Base-by-base conservation (phyloP, 495 filamentous ascomycete species). In the Margaritispora aquatica region DNA sequence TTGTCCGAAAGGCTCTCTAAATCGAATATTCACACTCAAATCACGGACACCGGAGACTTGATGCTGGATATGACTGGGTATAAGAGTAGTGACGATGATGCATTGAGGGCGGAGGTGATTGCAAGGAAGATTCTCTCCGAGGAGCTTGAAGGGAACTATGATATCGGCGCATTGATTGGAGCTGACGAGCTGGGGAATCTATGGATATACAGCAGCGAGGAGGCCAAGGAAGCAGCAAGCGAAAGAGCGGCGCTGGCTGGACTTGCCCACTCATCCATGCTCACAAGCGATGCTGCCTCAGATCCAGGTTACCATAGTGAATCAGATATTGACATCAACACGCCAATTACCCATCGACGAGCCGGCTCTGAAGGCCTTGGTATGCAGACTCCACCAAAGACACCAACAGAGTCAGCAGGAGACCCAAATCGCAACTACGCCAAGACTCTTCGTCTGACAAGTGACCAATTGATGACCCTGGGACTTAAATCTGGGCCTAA, bases 51-150 rank as follows among this genome's bases (percentile, higher is more conserved):
- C 1, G 94, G 95, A n/a, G 95, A 98, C 71, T 75, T 98, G 31
- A 97, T 96, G 93, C 73, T 98, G 58, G 94, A 98, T 68, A 97
- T 98, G 92, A 93, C 92, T 2, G 90, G 90, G 0, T 97, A 96
- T 68, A 97, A 97, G 68, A 86, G 85, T 66, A 92, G 84, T 63
- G 92, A 96, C 54, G 92, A 96, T 64, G 92, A 97, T 66, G 87
- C 91, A 13, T 75, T 96, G 54, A 84, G 89, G 38, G 93, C 94
- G 3, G 95, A 99, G 70, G 82, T 95, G 22, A 80, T 97, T 59
- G 95, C 94, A 4, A 86, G 95, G n/a, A 95, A 92, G 67, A 91
- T 99, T 26, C 81, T 97, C n/a, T 81, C 89, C 0, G 92, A 97
- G 67, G 95, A 97, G 70, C 74, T 97, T 21, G 89, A 97, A 69